Evolutionary conservation across 1,284 basidiomycete genomes (phyloP), one percentile per base, ranked within the genome.

Genomic region (Gomphus bonarii): DNA sequence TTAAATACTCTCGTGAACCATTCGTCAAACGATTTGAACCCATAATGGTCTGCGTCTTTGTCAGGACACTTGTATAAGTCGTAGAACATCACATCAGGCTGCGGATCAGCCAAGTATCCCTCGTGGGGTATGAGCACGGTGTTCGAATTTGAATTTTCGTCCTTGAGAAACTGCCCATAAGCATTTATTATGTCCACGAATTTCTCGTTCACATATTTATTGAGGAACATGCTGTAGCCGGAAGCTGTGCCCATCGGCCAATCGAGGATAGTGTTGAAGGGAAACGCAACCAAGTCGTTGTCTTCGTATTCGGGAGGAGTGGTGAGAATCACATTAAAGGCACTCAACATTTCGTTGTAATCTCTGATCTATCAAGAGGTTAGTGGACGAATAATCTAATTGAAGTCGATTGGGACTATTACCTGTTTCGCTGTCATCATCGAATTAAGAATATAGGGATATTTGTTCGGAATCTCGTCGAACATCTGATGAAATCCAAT

Each of bases 11-110:
- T 68, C 5, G 72, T 77, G 66, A 82, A 81, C 67, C 79, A 81
- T 57, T 75, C 73, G 59, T 81, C 79, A 77, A 78, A 82, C 30
- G 74, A 75, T 18, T 61, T 71, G 66, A 68, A 81, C 9, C 77
- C 77, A 61, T 72, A 63, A 61, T 74, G 65, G 33, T 65, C 60
- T 4, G 63, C 65, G 3, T 63, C 60, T 0, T 74, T 70, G 59
- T 78, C 72, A 61, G 38, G 38, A 20, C 72, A 74, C n/a, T 70
- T 64, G 64, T 70, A 80, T 2, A 71, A 71, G n/a, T 65, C 58
- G 11, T 62, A 64, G 46, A 68, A 65, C 61, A 71, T 69, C 16
- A 56, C 6, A 57, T 43, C 44, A 35, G 63, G 67, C 35, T 62
- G 60, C 54, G 38, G 38, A 67, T 65, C 31, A 69, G 57, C 55